Percentiles rank a stretch among this genome's conserved stretches.
phyloP scores from a whole-genome alignment of 2,329 filamentous ascomycete species.

The Pseudogymnoascus sp. region DNA sequence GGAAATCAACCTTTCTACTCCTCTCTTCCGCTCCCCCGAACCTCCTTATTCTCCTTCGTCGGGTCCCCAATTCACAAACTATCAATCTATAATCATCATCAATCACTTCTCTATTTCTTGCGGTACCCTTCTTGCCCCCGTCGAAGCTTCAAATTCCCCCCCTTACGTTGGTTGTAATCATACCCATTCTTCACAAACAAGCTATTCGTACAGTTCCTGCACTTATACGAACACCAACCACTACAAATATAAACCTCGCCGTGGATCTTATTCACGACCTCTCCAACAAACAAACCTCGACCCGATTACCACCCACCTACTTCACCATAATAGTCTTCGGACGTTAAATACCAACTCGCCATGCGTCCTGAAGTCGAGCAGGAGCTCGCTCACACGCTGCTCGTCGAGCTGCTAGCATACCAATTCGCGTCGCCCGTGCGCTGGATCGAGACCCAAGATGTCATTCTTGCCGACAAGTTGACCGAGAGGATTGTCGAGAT shows the following conservation, averaged over 20 bases:
- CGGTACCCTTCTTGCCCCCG: neutral
- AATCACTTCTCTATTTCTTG: constrained; percentile 1
- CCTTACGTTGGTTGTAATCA: constrained; percentile 8
- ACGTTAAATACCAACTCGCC: constrained; percentile 33
- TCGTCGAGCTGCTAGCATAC: constrained; percentile 97
- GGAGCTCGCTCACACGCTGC: constrained; percentile 94
- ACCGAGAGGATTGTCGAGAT: constrained; percentile 98
- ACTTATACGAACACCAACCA: neutral
- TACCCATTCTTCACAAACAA: neutral
- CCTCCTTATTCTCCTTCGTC: neutral
- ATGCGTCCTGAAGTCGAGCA: constrained; percentile 99
- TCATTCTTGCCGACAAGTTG: constrained; percentile 90
- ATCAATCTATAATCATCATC: constrained; percentile 6
- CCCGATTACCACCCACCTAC: neutral
- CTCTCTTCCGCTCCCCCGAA: neutral
- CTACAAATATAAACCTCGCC: neutral
- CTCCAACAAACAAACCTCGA: neutral
- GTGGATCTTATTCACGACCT: neutral
- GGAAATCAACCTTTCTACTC: neutral
- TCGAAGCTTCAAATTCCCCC: constrained; percentile 3
- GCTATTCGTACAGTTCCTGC: neutral
- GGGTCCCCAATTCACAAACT: neutral
- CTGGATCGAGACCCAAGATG: constrained; percentile 99
- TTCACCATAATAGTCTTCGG: constrained; percentile 20
- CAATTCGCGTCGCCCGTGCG: constrained; percentile 97